Conservation (phyloP, 768 basidiomycete genomes). For the Boletus pseudopeckii region DNA sequence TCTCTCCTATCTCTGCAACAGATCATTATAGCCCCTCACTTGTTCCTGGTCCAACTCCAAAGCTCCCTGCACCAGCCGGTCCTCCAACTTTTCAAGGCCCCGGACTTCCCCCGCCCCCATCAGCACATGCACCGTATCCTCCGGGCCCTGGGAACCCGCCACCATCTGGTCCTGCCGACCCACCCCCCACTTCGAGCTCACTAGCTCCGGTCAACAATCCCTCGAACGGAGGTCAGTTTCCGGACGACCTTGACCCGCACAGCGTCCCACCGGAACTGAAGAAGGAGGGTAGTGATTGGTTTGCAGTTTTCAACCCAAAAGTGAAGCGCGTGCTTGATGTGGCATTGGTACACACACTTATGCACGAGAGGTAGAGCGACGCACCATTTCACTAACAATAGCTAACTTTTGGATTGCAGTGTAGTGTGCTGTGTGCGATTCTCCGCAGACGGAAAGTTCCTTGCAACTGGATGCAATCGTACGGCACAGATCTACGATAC, state of each 20-base stretch:
- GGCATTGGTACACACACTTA: slow-evolving; percentile 76
- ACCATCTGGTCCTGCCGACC: slow-evolving; percentile 28
- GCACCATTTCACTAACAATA: background rate
- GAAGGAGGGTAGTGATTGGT: slow-evolving; percentile 84
- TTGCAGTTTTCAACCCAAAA: slow-evolving; percentile 81
- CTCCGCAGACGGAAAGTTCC: slow-evolving; percentile 87
- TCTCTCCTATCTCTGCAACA: slow-evolving; percentile 26
- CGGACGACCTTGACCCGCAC: slow-evolving; percentile 32
- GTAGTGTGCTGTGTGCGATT: slow-evolving; percentile 91
- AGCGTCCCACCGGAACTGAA: slow-evolving; percentile 33
- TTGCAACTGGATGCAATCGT: slow-evolving; percentile 95
- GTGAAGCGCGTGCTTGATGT: slow-evolving; percentile 79
- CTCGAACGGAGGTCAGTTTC: slow-evolving; percentile 33
- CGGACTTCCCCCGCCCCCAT: slow-evolving; percentile 35
- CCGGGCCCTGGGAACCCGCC: slow-evolving; percentile 34
- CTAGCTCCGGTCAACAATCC: slow-evolving; percentile 26
- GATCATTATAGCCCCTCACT: slow-evolving; percentile 35
- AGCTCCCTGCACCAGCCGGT: slow-evolving; percentile 29
- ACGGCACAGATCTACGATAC: slow-evolving; percentile 95
- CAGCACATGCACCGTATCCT: slow-evolving; percentile 30
- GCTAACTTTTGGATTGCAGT: slow-evolving; percentile 34
- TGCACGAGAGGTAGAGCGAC: slow-evolving; percentile 74
- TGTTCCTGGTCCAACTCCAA: slow-evolving; percentile 40
- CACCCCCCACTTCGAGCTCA: slow-evolving; percentile 19
- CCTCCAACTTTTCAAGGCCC: slow-evolving; percentile 35